Evolutionary conservation across 768 basidiomycete genomes (phyloP).

Genomic region (Rhizopogon roseolus): DNA sequence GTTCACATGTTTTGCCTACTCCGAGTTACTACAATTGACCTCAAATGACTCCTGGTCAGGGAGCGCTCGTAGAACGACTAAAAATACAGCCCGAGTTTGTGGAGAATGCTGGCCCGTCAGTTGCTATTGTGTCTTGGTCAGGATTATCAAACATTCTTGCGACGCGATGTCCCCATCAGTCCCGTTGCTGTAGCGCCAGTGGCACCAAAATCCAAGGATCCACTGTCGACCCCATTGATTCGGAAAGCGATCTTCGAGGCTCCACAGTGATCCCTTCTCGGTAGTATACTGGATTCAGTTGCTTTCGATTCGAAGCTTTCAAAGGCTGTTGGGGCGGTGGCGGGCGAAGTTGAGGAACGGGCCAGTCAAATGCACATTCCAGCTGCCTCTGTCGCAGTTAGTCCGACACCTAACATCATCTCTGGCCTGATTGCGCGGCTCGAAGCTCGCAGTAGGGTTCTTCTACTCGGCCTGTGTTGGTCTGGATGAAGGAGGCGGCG

Average conservation of each 20-base stretch:
- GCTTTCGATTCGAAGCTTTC: slow-evolving; percentile 56
- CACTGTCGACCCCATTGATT: slow-evolving; percentile 31
- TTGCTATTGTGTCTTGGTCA: slow-evolving; percentile 55
- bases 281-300: slow-evolving; percentile 49
- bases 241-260: slow-evolving; percentile 37
- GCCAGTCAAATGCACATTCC: slow-evolving; percentile 34
- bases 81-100: slow-evolving; percentile 58
- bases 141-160: slow-evolving; percentile 65
- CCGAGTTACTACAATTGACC: slow-evolving; percentile 53
- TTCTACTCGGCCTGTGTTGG: slow-evolving; percentile 20
- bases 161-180: slow-evolving; percentile 44
- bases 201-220: slow-evolving; percentile 23
- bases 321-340: slow-evolving; percentile 44
- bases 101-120: slow-evolving; percentile 58
- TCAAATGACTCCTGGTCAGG: slow-evolving; percentile 36
- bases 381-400: neutral
- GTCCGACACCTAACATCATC: neutral
- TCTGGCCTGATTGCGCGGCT: slow-evolving; percentile 1
- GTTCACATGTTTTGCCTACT: slow-evolving; percentile 63
- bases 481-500: slow-evolving; percentile 18
- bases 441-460: neutral
- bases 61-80: slow-evolving; percentile 54
- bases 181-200: slow-evolving; percentile 17
- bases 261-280: slow-evolving; percentile 41
- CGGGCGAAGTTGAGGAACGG: slow-evolving; percentile 22